Evolutionary conservation across 208 protist genomes (phyloP).

Genomic region (Tritrichomonas musculus): DNA sequence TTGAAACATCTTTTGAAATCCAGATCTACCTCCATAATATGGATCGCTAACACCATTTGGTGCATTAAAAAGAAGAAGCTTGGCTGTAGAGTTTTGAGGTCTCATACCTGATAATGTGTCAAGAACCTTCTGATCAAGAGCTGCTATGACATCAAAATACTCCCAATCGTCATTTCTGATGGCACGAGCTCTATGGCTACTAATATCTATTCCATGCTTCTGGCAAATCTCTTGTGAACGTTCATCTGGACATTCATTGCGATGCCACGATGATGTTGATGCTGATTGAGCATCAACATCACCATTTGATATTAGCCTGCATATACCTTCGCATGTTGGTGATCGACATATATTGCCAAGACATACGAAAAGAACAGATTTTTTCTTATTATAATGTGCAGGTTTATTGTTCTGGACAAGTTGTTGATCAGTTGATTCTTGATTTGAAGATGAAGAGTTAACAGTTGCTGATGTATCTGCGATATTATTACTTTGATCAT

Average conservation of each 20-base stretch:
- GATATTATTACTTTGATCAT: too few relatives aligned
- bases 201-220: not conserved
- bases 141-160: conserved; percentile 22
- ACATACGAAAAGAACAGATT: conserved; percentile 6
- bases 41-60: not conserved
- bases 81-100: not conserved
- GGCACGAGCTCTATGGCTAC: not conserved
- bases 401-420: too few relatives aligned
- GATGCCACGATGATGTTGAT: not conserved
- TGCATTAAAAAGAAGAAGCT: not conserved
- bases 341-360: conserved; percentile 4
- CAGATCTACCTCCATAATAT: not conserved
- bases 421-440: too few relatives aligned
- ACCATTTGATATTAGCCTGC: not conserved
- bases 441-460: too few relatives aligned
- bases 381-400: too few relatives aligned
- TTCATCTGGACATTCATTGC: not conserved
- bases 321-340: conserved; percentile 22
- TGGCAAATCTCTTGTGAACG: not conserved
- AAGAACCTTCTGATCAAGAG: not conserved
- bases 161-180: not conserved
- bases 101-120: not conserved
- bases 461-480: too few relatives aligned
- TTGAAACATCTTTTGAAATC: not conserved
- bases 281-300: not conserved